Evolutionary conservation across 2,329 filamentous ascomycete species (phyloP), one percentile per base, ranked within the genome.

Genomic region (Coniochaeta ligniaria): DNA sequence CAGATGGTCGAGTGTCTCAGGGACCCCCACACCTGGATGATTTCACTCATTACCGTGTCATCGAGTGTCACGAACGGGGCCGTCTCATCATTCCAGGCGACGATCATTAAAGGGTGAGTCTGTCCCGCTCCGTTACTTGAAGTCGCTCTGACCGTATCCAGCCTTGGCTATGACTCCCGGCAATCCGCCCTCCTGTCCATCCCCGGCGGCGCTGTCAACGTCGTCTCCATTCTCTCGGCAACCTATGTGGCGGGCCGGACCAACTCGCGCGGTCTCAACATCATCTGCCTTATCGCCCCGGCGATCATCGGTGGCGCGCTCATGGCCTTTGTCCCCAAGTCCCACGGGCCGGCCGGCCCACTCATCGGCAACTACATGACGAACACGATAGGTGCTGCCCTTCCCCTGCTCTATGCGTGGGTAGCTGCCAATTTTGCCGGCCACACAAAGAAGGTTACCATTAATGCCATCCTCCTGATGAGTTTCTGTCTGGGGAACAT

Each of bases 401-500:
- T 87, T 36, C 72, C 78, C 54, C 76, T 87, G 70, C 8, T 59
- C 4, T 59, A 59, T 24, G 81, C 81, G 11, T 77, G 87, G 73
- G 75, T 84, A 36, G 79, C 80, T 0, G 76, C 82, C 6, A 88
- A 88, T 66, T 75, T 86, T 35, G 84, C 80, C 22, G 85, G 85
- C 0, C 83, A 85, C 59, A 88, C 84, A 1, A 88, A 88, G 73
- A 87, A 86, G 66, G 77, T 79, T 1, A 80, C 83, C 5, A 80
- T 82, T 14, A 80, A 85, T 8, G 83, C 84, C 1, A 78, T 83
- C 64, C 85, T 83, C 62, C 87, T 87, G 66, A 75, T 87, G 50
- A 78, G 80, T 1, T 87, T 84, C 79, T 82, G 81, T 47, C 73
- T 78, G 0, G 86, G 85, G 1, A 88, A 88, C 66, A 81, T 85